Evolutionary conservation across 208 protist species (phyloP).

Genomic region (Trypanosomatidae sp.): DNA sequence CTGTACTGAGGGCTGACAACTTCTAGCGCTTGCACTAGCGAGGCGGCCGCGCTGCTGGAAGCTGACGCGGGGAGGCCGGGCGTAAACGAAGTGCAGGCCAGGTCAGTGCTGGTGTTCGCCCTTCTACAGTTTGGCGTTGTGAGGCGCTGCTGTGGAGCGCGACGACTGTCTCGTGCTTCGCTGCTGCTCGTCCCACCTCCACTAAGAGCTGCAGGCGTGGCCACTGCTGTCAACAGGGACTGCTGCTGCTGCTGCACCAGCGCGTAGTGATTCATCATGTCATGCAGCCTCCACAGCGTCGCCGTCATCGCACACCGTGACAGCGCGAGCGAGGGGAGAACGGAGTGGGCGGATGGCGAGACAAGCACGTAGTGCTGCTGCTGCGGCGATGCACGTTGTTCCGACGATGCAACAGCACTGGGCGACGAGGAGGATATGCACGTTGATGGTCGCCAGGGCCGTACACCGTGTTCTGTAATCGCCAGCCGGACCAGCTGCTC

Average conservation of each 20-base stretch:
- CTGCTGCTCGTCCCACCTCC: neutral
- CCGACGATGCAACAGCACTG: neutral
- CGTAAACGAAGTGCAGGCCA: neutral
- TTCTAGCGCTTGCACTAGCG: constrained; percentile 41
- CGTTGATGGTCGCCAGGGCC: constrained; percentile 12
- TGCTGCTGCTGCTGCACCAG: constrained; percentile 6
- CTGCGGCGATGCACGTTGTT: neutral
- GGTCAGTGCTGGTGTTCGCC: neutral
- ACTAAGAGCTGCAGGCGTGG: neutral
- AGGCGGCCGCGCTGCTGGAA: neutral
- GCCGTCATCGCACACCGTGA: constrained; percentile 24
- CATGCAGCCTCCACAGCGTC: constrained; percentile 37
- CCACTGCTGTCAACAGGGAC: neutral
- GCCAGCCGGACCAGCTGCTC: constrained; percentile 9
- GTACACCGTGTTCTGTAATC: constrained; percentile 13
- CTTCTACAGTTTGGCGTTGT: neutral
- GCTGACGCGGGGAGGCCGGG: neutral
- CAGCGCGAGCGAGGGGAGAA: constrained; percentile 18
- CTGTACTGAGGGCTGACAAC: constrained; percentile 55
- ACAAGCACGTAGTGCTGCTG: constrained; percentile 11
- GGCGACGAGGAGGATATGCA: neutral
- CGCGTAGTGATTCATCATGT: constrained; percentile 36
- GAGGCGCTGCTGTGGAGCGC: neutral
- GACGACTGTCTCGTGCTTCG: neutral
- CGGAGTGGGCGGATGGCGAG: constrained; percentile 10